Evolutionary conservation across 2,329 filamentous ascomycete genomes (phyloP).

Genomic region (Fusarium scirpi): DNA sequence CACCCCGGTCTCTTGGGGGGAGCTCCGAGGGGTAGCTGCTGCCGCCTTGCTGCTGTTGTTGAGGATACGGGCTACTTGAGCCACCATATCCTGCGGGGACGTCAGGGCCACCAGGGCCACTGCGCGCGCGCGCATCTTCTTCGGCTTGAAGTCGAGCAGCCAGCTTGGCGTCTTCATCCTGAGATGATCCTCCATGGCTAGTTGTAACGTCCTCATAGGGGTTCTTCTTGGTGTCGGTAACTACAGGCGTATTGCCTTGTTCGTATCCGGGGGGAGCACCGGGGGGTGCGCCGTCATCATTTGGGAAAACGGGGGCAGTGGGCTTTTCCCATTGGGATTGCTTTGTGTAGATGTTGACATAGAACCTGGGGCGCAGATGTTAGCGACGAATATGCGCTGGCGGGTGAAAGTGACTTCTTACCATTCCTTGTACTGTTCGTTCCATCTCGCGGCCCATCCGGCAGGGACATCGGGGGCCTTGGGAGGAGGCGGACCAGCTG

Average conservation of each 20-base stretch:
- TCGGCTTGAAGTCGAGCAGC: slow-evolving; percentile 85
- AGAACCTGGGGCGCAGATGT: slow-evolving; percentile 72
- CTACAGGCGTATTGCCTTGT: slow-evolving; percentile 55
- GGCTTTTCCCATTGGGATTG: slow-evolving; percentile 92
- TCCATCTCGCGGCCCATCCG: slow-evolving; percentile 88
- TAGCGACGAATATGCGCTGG: slow-evolving; percentile 12
- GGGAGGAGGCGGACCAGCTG: slow-evolving; percentile 67
- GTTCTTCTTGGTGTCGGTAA: slow-evolving; percentile 73
- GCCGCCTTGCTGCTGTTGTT: slow-evolving; percentile 42
- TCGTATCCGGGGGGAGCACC: slow-evolving; percentile 78
- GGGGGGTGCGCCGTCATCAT: slow-evolving; percentile 57
- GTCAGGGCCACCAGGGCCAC: slow-evolving; percentile 46
- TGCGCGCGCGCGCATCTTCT: slow-evolving; percentile 74
- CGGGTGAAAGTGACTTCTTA: slow-evolving; percentile 50
- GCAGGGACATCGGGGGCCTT: slow-evolving; percentile 70
- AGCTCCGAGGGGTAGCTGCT: slow-evolving; percentile 55
- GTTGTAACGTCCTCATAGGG: slow-evolving; percentile 68
- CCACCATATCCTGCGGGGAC: slow-evolving; percentile 52
- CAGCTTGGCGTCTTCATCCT: slow-evolving; percentile 76
- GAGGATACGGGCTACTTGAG: slow-evolving; percentile 48
- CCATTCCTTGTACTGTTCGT: slow-evolving; percentile 90
- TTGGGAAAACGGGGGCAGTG: slow-evolving; percentile 72
- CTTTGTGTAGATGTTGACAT: slow-evolving; percentile 88
- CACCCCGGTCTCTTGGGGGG: slow-evolving; percentile 56
- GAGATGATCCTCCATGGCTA: slow-evolving; percentile 51